phyloP scores from a whole-genome alignment of 2,329 filamentous ascomycete species.

The Botrytis hyacinthi region DNA sequence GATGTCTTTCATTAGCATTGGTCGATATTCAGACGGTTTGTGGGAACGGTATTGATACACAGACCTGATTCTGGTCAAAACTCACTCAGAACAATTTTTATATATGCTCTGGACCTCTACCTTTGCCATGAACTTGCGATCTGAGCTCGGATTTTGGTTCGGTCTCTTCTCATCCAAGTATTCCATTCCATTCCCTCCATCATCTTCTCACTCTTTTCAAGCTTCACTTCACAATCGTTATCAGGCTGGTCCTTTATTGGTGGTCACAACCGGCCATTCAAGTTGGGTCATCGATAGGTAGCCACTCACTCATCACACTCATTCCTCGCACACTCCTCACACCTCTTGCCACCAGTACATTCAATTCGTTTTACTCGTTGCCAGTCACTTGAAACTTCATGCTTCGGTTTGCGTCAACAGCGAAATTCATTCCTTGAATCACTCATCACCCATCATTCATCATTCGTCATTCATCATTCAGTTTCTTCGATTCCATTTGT shows the following conservation, averaged over 20 bases:
- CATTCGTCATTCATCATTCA: not conserved
- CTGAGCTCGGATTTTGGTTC: not conserved
- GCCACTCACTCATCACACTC: conserved; percentile 4
- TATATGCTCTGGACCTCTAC: not conserved
- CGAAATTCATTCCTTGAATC: not conserved
- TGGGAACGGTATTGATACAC: not conserved
- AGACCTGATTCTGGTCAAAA: not conserved
- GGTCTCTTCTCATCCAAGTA: conserved; percentile 4
- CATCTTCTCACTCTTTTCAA: not conserved
- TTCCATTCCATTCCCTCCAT: not conserved
- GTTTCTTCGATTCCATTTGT: not conserved
- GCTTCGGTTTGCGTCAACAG: not conserved
- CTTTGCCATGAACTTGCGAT: not conserved
- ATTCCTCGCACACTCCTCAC: not conserved
- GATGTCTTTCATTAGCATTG: not conserved
- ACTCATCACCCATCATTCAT: not conserved
- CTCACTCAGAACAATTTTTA: not conserved
- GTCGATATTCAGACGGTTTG: not conserved
- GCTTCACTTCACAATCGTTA: not conserved
- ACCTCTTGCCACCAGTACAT: not conserved
- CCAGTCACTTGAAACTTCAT: not conserved
- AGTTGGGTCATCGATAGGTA: not conserved
- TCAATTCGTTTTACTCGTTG: not conserved
- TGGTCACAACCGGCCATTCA: not conserved
- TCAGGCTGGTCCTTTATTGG: conserved; percentile 11